phyloP scores from a whole-genome alignment of 192 early-diverging fungal genomes.

The Coemansia sp. region DNA sequence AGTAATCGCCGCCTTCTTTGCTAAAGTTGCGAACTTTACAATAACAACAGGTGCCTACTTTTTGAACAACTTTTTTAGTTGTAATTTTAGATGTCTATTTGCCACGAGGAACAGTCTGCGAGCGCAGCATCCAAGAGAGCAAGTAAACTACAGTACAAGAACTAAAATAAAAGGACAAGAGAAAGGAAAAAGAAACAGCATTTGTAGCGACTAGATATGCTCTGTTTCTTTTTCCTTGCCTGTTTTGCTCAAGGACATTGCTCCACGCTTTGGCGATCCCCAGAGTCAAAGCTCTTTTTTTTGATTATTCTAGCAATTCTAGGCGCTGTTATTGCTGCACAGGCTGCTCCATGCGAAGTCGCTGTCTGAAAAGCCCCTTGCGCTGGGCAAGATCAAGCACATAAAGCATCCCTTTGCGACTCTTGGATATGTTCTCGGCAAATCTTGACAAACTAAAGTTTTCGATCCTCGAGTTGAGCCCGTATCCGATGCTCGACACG shows the following conservation, averaged over 20 bases:
- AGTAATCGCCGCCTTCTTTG: too few relatives aligned
- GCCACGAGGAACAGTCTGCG: too few relatives aligned
- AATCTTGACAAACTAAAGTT: slow-evolving; percentile 85
- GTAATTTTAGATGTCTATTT: too few relatives aligned
- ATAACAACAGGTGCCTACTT: too few relatives aligned
- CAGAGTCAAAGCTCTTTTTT: background rate
- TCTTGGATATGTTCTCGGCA: slow-evolving; percentile 63
- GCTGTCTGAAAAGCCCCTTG: slow-evolving; percentile 46
- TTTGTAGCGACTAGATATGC: too few relatives aligned
- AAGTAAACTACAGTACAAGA: too few relatives aligned
- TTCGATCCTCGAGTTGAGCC: slow-evolving; percentile 80
- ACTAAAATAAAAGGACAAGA: too few relatives aligned
- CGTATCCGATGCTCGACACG: slow-evolving; percentile 85
- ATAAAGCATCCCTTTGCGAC: slow-evolving; percentile 56
- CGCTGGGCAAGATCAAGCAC: slow-evolving; percentile 54
- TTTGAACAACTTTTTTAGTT: too few relatives aligned
- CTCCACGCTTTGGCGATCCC: background rate
- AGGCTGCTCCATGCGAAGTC: slow-evolving; percentile 21
- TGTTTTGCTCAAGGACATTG: background rate
- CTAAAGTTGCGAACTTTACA: too few relatives aligned
- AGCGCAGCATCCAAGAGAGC: too few relatives aligned
- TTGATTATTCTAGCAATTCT: background rate
- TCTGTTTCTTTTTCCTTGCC: background rate
- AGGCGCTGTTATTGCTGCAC: slow-evolving; percentile 4
- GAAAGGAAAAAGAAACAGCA: too few relatives aligned